phyloP scores from a whole-genome alignment of 2,329 filamentous ascomycete species.

The Aureobasidium namibiae region DNA sequence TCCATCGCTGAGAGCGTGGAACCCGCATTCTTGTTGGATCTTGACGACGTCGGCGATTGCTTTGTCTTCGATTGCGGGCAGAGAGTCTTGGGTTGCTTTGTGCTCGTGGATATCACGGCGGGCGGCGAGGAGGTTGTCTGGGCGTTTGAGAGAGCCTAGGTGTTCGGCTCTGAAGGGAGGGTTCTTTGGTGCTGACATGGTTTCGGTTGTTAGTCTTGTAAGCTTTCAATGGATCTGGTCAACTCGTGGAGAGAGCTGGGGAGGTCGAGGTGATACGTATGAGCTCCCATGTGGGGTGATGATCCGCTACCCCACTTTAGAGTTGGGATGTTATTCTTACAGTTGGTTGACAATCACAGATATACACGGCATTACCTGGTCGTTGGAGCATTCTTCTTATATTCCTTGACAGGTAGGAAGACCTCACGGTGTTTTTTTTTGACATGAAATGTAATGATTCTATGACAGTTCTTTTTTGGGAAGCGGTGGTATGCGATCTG shows the following conservation, averaged over 20 bases:
- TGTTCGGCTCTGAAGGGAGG: slow-evolving; percentile 58
- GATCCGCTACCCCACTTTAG: neutral
- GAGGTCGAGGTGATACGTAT: neutral
- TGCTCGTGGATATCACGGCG: slow-evolving; percentile 47
- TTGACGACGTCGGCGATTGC: slow-evolving; percentile 56
- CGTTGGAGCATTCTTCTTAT: no score
- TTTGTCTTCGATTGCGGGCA: slow-evolving; percentile 53
- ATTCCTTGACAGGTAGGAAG: no score
- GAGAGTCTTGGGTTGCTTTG: slow-evolving; percentile 41
- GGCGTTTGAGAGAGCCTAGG: slow-evolving; percentile 50
- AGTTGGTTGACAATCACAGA: no score
- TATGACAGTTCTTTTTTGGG: no score
- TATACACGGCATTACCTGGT: no score
- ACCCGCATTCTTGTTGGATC: slow-evolving; percentile 52
- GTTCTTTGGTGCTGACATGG: slow-evolving; percentile 27
- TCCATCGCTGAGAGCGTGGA: slow-evolving; percentile 56
- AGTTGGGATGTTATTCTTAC: no score
- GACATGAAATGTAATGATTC: no score
- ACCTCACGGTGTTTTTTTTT: no score
- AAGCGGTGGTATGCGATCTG: no score
- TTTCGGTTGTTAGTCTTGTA: neutral
- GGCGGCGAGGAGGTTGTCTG: slow-evolving; percentile 49
- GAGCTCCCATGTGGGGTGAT: neutral
- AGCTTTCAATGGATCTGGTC: neutral
- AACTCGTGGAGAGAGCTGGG: neutral